A percentile compares a stretch with the other conserved stretches of the same genome.
Conservation (phyloP, 2,329 filamentous ascomycete species). For the Cordyceps cateniannulata region DNA sequence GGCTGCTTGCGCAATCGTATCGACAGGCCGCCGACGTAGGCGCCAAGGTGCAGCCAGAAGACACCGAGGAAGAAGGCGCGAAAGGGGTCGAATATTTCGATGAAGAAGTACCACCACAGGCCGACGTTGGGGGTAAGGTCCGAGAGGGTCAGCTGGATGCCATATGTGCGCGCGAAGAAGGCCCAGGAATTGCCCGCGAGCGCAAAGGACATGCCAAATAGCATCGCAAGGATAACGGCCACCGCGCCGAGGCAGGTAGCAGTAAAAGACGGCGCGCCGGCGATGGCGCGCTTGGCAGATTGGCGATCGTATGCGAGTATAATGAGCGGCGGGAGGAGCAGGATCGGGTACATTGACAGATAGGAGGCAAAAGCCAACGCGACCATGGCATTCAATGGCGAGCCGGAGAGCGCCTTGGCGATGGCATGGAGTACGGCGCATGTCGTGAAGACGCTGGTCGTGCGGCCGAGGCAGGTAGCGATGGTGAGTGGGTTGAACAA, state of each 20-base stretch:
- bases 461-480: conserved; percentile 80
- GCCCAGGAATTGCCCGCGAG: conserved; percentile 77
- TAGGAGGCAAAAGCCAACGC: conserved; percentile 84
- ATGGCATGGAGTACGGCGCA: conserved; percentile 81
- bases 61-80: conserved; percentile 94
- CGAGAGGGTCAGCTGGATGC: conserved; percentile 81
- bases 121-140: conserved; percentile 94
- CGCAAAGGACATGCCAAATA: conserved; percentile 66
- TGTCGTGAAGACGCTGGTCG: conserved; percentile 83
- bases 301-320: conserved; percentile 73
- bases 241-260: conserved; percentile 47
- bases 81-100: conserved; percentile 97
- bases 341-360: conserved; percentile 82
- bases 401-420: conserved; percentile 69
- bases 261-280: conserved; percentile 44
- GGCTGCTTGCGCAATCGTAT: conserved; percentile 80
- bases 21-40: conserved; percentile 81
- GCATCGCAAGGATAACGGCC: conserved; percentile 44
- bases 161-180: conserved; percentile 84
- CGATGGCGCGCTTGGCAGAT: conserved; percentile 24
- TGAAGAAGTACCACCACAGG: conserved; percentile 99
- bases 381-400: conserved; percentile 69
- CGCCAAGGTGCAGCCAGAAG: conserved; percentile 91
- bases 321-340: conserved; percentile 76
- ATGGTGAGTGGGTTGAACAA: conserved; percentile 94